A percentile compares a stretch with the other conserved stretches of the same genome.
These are phyloP conservation scores for Trichoderma arundinaceum DNA, from an alignment of 2,329 filamentous ascomycete genomes.

Conservation along the genomic window DNA sequence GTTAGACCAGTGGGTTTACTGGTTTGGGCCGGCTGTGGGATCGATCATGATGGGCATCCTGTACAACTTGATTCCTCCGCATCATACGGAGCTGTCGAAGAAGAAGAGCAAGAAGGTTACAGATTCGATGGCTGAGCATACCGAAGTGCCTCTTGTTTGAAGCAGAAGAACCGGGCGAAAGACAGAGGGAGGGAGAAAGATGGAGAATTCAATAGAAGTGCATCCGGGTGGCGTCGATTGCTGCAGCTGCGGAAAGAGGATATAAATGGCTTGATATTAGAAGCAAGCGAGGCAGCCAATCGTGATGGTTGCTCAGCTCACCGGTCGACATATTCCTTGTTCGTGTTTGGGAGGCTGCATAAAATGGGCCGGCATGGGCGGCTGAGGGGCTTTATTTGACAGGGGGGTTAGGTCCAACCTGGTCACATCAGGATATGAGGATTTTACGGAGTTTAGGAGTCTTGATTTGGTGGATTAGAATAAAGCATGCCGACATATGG, in stretches of 20 bases:
- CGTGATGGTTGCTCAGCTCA: not conserved
- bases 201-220: not conserved
- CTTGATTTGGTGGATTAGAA: too few relatives aligned
- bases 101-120: not conserved
- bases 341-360: not conserved
- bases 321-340: not conserved
- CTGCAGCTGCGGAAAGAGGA: not conserved
- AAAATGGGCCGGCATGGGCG: not conserved
- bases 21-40: slow-evolving; percentile 44
- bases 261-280: not conserved
- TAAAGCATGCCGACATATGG: too few relatives aligned
- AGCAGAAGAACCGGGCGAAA: not conserved
- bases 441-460: too few relatives aligned
- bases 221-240: not conserved
- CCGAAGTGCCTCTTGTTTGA: not conserved
- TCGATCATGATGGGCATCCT: slow-evolving; percentile 38
- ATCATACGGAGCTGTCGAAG: slow-evolving; percentile 32
- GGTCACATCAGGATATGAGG: too few relatives aligned
- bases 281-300: not conserved
- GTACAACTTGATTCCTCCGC: slow-evolving; percentile 43
- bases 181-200: not conserved
- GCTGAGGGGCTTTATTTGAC: not conserved
- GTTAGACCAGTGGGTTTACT: slow-evolving; percentile 47
- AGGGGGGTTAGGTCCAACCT: not conserved
- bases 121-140: not conserved